Evolutionary conservation across 106 monocot genomes (phyloP).

Genomic region (Platanthera zijinensis): DNA sequence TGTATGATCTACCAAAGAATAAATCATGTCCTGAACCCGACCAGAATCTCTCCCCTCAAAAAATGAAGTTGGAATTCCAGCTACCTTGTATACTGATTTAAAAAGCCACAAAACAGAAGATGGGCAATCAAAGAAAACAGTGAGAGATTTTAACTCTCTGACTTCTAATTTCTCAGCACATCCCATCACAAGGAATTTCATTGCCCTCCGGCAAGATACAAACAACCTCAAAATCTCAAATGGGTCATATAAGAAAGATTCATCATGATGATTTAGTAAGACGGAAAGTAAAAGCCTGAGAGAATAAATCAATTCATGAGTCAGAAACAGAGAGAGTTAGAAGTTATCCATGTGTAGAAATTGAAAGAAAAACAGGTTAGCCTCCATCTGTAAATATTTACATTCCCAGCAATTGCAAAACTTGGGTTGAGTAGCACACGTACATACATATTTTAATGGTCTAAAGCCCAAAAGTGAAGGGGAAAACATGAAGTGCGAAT

Average conservation of each 20-base stretch:
- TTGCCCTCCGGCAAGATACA: conserved; percentile 63
- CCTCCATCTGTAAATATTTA: background rate
- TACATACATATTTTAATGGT: no score
- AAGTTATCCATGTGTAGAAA: background rate
- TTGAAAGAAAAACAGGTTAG: background rate
- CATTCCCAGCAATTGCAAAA: background rate
- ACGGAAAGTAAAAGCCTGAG: conserved; percentile 46
- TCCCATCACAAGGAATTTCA: conserved; percentile 47
- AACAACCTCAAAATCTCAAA: conserved; percentile 54
- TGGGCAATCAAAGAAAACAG: conserved; percentile 17
- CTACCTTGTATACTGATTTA: conserved; percentile 40
- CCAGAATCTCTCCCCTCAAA: conserved; percentile 13
- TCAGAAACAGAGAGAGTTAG: background rate
- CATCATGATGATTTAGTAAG: conserved; percentile 18
- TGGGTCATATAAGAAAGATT: conserved; percentile 17
- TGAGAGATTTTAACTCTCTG: conserved; percentile 12
- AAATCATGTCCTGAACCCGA: conserved; percentile 32
- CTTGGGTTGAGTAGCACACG: background rate
- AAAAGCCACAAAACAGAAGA: conserved; percentile 60
- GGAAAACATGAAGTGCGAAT: no score
- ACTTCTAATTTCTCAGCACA: conserved; percentile 15
- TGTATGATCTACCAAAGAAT: conserved; percentile 61
- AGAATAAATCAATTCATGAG: background rate
- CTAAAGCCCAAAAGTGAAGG: no score
- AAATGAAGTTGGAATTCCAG: conserved; percentile 21